Conservation (phyloP, 2,329 filamentous ascomycete genomes). For the Pseudogymnoascus verrucosus region DNA sequence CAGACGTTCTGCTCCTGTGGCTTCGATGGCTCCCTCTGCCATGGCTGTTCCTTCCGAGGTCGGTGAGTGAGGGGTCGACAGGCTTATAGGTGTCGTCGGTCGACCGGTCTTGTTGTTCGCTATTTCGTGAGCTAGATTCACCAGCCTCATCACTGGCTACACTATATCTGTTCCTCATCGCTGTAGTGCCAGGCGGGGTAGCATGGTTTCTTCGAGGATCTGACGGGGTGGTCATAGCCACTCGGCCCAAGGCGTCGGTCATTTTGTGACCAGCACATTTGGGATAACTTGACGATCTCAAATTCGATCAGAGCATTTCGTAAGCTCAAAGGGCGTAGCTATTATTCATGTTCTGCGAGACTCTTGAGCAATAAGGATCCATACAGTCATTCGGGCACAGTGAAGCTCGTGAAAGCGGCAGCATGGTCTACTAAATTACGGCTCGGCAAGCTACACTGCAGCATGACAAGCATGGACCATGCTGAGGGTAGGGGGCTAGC, state of each 20-base stretch:
- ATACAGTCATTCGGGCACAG: not conserved
- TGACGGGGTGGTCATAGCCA: slow-evolving; percentile 6
- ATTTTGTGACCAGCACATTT: slow-evolving; percentile 3
- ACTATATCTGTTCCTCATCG: not conserved
- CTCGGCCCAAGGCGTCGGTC: slow-evolving; percentile 1
- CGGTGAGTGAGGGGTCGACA: not conserved
- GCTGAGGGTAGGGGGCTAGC: not conserved
- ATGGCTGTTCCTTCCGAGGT: slow-evolving; percentile 12
- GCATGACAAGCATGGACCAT: not conserved
- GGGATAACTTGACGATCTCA: not conserved
- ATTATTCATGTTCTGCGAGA: not conserved
- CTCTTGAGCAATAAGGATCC: not conserved
- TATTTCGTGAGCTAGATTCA: slow-evolving; percentile 1
- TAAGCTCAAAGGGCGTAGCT: not conserved
- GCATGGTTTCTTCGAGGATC: slow-evolving; percentile 4
- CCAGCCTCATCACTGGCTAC: not conserved
- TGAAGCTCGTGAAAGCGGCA: slow-evolving; percentile 1
- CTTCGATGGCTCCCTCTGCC: slow-evolving; percentile 22
- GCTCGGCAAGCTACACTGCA: not conserved
- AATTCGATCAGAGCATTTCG: not conserved
- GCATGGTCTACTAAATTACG: not conserved
- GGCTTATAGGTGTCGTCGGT: not conserved
- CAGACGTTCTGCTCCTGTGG: slow-evolving; percentile 23
- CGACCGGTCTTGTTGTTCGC: not conserved
- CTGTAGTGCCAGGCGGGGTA: not conserved